These are phyloP conservation scores for Leptographium wingfieldii DNA, from an alignment of 2,329 filamentous ascomycete species.

Conservation along the genomic window DNA sequence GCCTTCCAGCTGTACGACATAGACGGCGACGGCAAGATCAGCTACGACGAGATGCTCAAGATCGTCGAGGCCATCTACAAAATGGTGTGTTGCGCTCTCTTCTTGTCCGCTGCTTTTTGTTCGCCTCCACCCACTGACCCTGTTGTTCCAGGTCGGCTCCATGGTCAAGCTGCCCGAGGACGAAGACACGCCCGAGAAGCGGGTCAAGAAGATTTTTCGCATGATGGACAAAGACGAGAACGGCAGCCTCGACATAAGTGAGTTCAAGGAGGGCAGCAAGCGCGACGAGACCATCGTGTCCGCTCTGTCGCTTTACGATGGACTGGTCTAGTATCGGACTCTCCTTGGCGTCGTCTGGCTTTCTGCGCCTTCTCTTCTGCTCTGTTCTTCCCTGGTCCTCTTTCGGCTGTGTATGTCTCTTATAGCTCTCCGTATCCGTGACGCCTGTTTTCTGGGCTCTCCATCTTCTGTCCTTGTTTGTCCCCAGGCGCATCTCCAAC, in stretches of 20 bases:
- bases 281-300: slow-evolving; percentile 98
- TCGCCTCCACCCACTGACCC: slow-evolving; percentile 1
- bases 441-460: neutral
- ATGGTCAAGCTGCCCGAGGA: slow-evolving; percentile 99
- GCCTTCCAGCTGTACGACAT: slow-evolving; percentile 99
- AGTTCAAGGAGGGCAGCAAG: slow-evolving; percentile 99
- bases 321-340: slow-evolving; percentile 52
- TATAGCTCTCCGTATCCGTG: neutral
- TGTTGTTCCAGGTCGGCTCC: slow-evolving; percentile 62
- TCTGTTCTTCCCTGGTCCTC: neutral
- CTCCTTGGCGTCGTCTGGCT: neutral
- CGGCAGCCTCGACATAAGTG: slow-evolving; percentile 87
- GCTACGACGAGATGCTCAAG: slow-evolving; percentile 96
- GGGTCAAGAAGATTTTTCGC: slow-evolving; percentile 93
- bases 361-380: neutral
- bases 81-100: slow-evolving; percentile 53
- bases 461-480: neutral
- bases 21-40: slow-evolving; percentile 97
- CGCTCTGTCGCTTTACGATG: slow-evolving; percentile 89
- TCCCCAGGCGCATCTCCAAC: neutral
- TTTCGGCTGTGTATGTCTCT: neutral
- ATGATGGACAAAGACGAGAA: slow-evolving; percentile 99
- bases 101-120: neutral
- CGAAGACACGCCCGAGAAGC: slow-evolving; percentile 97
- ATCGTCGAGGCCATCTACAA: slow-evolving; percentile 99